Base-by-base conservation (phyloP, 441 rosid species). In the Pelargonium myrrhifolium region DNA sequence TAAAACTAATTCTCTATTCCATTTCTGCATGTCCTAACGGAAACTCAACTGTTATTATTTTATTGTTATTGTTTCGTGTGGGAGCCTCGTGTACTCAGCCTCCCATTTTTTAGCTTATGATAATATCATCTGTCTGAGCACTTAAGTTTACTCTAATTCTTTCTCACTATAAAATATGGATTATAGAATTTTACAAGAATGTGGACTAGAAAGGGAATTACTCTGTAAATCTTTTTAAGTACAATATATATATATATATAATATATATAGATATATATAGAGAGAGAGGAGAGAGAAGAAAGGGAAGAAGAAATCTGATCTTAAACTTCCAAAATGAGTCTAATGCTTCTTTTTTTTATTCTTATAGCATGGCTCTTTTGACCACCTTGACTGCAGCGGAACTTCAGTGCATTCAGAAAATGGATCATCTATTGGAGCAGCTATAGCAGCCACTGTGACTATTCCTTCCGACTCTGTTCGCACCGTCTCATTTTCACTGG, bases 371-470 rank as follows among this genome's bases (percentile, higher is more conserved):
- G 79, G 83, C 47, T 79, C 92, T 42, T 84, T 87, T 67, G 87
- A 85, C 72, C 83, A 79, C 74, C 76, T 82, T 71, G 22, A 63
- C 40, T 56, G 65, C 9, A 66, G 77, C 66, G 79, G 73, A 62
- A 70, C 70, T 21, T 69, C 71, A 28, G n/a, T 26, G 68, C 78
- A 78, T 12, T 85, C 89, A 58, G 79, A 79, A 71, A 81, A 79
- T 61, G 92, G 89, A 77, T 78, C 87, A 7, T 82, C 86, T 39
- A 81, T 87, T 56, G 92, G 92, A 72, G 92, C 89, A 66, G 89
- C 89, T 17, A 67, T 87, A 66, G 86, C 89, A 65, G 92, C 89
- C 72, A 78, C 85, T 18, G 68, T 85, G 69, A 80, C 79, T 61
- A 78, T 87, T 70, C 92, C 92, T 74, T 74, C 92, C 0, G 83